phyloP scores from a whole-genome alignment of 2,329 filamentous ascomycete species.

The Fusarium sp. region DNA sequence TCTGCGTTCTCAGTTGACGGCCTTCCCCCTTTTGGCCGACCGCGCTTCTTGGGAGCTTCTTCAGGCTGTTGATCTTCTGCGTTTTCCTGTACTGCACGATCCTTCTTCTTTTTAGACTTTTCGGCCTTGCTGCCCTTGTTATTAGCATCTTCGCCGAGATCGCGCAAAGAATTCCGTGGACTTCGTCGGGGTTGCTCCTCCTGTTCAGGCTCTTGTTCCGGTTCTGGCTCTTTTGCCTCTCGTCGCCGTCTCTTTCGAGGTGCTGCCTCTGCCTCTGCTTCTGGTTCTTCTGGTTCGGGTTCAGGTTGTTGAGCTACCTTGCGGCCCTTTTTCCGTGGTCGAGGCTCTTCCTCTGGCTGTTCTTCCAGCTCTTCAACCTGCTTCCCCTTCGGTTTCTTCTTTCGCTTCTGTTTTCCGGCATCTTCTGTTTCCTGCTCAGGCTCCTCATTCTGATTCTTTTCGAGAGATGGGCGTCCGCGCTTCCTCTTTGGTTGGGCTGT shows the following conservation, averaged over 20 bases:
- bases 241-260: constrained; percentile 29
- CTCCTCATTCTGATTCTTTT: constrained; percentile 10
- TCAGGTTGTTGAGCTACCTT: constrained; percentile 10
- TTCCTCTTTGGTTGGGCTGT: constrained; percentile 47
- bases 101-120: constrained; percentile 23
- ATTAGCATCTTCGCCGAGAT: constrained; percentile 16
- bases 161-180: constrained; percentile 30
- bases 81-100: constrained; percentile 1
- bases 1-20: neutral
- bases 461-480: constrained; percentile 48
- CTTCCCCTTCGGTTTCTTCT: constrained; percentile 19
- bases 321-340: constrained; percentile 23
- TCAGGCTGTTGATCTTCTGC: constrained; percentile 13
- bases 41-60: constrained; percentile 22
- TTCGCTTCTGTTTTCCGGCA: constrained; percentile 25
- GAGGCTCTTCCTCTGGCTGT: constrained; percentile 10
- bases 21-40: constrained; percentile 16
- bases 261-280: constrained; percentile 1
- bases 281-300: constrained; percentile 15
- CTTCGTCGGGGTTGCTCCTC: constrained; percentile 23
- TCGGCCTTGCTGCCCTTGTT: constrained; percentile 28
- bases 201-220: neutral
- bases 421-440: neutral
- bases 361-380: constrained; percentile 18
- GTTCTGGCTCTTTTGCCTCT: neutral